Evolutionary conservation across 306 rosid genomes (phyloP).

Genomic region (Malus sylvestris): DNA sequence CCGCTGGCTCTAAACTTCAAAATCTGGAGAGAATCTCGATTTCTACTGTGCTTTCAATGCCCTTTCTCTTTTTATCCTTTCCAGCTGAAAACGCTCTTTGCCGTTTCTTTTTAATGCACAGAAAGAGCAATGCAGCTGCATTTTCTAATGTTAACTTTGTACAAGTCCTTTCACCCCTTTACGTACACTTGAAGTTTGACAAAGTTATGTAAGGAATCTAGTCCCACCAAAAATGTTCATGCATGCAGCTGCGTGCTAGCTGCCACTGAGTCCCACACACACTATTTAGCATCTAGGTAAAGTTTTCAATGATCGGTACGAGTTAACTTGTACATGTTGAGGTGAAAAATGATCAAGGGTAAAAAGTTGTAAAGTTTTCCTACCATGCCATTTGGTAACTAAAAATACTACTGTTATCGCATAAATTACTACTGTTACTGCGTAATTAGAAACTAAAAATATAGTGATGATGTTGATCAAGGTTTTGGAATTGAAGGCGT

Average conservation of each 20-base stretch:
- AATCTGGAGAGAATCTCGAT: no score
- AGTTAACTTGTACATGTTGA: no score
- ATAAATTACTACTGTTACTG: no score
- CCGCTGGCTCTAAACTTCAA: no score
- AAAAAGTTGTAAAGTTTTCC: no score
- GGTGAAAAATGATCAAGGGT: no score
- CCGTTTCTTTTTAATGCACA: background rate
- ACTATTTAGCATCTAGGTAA: background rate
- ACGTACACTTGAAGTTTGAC: background rate
- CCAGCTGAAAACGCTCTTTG: background rate
- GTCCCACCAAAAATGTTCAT: background rate
- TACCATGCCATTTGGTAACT: no score
- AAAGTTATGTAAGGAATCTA: background rate
- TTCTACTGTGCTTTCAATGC: background rate
- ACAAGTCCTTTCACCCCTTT: conserved; percentile 1
- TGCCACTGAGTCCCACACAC: background rate
- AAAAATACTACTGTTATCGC: no score
- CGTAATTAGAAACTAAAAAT: background rate
- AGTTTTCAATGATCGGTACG: background rate
- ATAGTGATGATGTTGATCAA: background rate
- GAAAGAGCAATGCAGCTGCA: background rate
- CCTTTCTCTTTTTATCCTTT: background rate
- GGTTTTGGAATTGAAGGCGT: background rate
- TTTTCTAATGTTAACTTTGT: background rate
- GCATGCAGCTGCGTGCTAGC: background rate